phyloP scores from a whole-genome alignment of 2,329 filamentous ascomycete genomes.

The Trichoderma sp. region DNA sequence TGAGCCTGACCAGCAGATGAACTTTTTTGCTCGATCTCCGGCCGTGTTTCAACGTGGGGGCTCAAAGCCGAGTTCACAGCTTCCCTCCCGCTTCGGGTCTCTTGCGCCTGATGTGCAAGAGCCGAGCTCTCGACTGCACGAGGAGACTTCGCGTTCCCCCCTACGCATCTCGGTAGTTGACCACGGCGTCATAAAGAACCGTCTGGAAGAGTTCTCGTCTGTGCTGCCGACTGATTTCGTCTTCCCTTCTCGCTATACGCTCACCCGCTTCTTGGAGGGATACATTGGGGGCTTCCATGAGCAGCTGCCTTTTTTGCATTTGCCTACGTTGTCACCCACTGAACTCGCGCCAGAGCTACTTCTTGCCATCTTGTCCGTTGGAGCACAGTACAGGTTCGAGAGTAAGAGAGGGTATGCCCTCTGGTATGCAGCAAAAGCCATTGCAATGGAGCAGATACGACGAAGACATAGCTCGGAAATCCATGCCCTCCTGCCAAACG shows the following conservation, averaged over 20 bases:
- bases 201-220: slow-evolving; percentile 60
- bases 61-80: slow-evolving; percentile 51
- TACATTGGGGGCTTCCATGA: slow-evolving; percentile 67
- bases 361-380: slow-evolving; percentile 65
- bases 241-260: slow-evolving; percentile 66
- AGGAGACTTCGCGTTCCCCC: slow-evolving; percentile 35
- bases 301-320: slow-evolving; percentile 60
- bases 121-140: slow-evolving; percentile 26
- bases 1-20: slow-evolving; percentile 53
- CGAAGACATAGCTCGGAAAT: slow-evolving; percentile 57
- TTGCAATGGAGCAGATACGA: slow-evolving; percentile 58
- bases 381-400: slow-evolving; percentile 65
- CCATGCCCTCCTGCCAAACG: slow-evolving; percentile 54
- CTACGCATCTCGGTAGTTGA: slow-evolving; percentile 55
- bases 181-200: slow-evolving; percentile 55
- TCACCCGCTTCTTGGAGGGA: slow-evolving; percentile 67
- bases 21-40: slow-evolving; percentile 49
- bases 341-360: slow-evolving; percentile 67
- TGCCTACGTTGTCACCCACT: slow-evolving; percentile 62
- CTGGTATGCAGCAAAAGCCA: slow-evolving; percentile 60
- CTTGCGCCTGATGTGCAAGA: slow-evolving; percentile 47
- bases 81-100: slow-evolving; percentile 55
- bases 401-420: slow-evolving; percentile 57
- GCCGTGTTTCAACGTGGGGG: slow-evolving; percentile 39
- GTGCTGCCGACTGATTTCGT: slow-evolving; percentile 62